Evolutionary conservation across 2,329 filamentous ascomycete species (phyloP), one percentile per base, ranked within the genome.

Genomic region (Arthrinium puccinioides): DNA sequence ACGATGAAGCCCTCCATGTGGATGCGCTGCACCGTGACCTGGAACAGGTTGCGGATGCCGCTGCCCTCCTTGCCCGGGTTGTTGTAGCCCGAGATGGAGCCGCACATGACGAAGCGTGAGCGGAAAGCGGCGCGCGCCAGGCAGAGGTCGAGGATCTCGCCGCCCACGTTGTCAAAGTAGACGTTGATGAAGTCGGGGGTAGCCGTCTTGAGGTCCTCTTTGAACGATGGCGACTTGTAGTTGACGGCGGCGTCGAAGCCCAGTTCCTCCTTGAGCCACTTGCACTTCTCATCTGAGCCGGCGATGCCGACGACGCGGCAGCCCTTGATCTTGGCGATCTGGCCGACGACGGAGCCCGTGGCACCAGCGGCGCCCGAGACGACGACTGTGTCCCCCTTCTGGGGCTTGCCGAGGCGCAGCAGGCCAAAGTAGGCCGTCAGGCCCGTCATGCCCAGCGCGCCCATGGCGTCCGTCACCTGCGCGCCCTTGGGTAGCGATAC

Each of bases 311-410:
- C 82, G 27, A 94, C 87, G 30, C 63, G 80, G 40, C 92, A 62
- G 3, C 87, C 87, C 59, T 89, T 81, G 43, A 80, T 76, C 72
- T 90, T 90, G 43, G 85, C 86, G 30, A 94, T 63, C 63, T 92
- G 87, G 6, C 87, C 87, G 15, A 92, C 87, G 7, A 92, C 58
- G 60, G 89, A 83, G 4, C 87, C 87, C 4, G 94, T 87, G 2
- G 85, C 86, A 21, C 87, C 87, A 4, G 81, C 82, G 0, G 87
- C 87, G 4, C 84, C 82, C 40, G 79, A 84, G 48, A 94, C 72
- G 60, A 90, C 87, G 53, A 94, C 87, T 26, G 84, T 89, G 61
- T 87, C 81, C 36, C 81, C 82, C 61, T 78, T 78, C 66, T 84
- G 79, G 18, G 83, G 82, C 64, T 78, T 61, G 8, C 80, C 82